Conservation (phyloP, 768 basidiomycete genomes). For the Podaxis pistillaris region DNA sequence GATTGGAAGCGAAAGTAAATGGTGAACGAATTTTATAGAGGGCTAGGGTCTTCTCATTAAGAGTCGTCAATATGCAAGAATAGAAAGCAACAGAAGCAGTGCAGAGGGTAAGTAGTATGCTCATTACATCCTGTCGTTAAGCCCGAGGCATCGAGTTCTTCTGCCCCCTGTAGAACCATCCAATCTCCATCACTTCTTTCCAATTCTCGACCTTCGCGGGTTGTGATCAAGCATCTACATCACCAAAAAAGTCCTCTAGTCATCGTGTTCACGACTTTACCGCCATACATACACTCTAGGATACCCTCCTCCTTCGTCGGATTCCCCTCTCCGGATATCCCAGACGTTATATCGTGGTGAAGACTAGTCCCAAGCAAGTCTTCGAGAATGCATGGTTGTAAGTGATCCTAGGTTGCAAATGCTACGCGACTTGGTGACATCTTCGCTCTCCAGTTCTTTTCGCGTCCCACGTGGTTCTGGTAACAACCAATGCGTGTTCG, state of each 20-base stretch:
- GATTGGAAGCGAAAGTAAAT: slow-evolving; percentile 14
- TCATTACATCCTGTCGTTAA: slow-evolving; percentile 13
- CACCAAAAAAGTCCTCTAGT: not conserved
- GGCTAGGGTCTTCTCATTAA: slow-evolving; percentile 6
- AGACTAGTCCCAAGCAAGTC: slow-evolving; percentile 8
- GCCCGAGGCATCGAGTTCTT: slow-evolving; percentile 12
- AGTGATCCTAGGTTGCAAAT: slow-evolving; percentile 12
- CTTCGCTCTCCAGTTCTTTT: slow-evolving; percentile 9
- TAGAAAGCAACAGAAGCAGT: slow-evolving; percentile 5
- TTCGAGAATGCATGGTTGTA: slow-evolving; percentile 14
- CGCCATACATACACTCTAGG: slow-evolving; percentile 7
- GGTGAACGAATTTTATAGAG: slow-evolving; percentile 10
- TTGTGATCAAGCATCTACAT: slow-evolving; percentile 11
- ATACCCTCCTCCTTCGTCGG: slow-evolving; percentile 5
- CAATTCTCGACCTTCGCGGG: slow-evolving; percentile 13
- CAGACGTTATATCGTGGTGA: not conserved
- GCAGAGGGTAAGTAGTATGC: slow-evolving; percentile 12
- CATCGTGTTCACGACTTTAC: slow-evolving; percentile 1
- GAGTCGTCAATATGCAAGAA: slow-evolving; percentile 8
- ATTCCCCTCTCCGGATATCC: slow-evolving; percentile 3
- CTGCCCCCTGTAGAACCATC: slow-evolving; percentile 14
- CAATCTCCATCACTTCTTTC: slow-evolving; percentile 14
- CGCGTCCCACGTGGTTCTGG: slow-evolving; percentile 8
- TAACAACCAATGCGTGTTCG: slow-evolving; percentile 9
- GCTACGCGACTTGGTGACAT: slow-evolving; percentile 6